Percentiles rank a stretch among this genome's conserved stretches.
Conservation (phyloP, 164 flowering plant species). For the Dillenia suffruticosa region DNA sequence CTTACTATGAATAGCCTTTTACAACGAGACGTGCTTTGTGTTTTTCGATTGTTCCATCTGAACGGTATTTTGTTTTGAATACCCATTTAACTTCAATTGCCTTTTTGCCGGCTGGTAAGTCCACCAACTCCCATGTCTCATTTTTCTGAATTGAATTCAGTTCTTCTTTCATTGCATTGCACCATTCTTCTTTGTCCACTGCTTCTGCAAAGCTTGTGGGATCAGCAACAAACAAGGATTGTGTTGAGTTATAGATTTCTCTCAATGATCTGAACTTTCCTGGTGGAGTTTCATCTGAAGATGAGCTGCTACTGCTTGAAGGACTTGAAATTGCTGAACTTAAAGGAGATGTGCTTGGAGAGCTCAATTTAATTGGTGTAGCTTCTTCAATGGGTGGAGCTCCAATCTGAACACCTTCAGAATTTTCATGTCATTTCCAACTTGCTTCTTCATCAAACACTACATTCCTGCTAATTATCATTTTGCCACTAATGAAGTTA, state of each 20-base stretch:
- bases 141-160: neutral
- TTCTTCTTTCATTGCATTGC: neutral
- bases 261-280: too few relatives aligned
- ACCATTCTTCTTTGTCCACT: too few relatives aligned
- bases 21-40: conserved; percentile 4
- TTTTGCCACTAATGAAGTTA: neutral
- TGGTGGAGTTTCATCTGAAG: too few relatives aligned
- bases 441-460: conserved; percentile 1
- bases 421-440: conserved; percentile 1
- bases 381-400: neutral
- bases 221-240: too few relatives aligned
- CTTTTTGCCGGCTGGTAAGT: conserved; percentile 4
- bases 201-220: too few relatives aligned
- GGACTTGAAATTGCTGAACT: too few relatives aligned
- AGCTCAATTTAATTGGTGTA: neutral
- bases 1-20: conserved; percentile 2
- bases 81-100: neutral
- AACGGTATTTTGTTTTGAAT: conserved; percentile 4
- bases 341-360: neutral
- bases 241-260: too few relatives aligned
- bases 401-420: too few relatives aligned
- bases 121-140: conserved; percentile 10
- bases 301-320: too few relatives aligned
- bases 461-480: neutral
- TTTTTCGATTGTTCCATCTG: conserved; percentile 1